Evolutionary conservation across 805 yeast species (phyloP), one percentile per base, ranked within the genome.

Genomic region (Ogataea saltuana): DNA sequence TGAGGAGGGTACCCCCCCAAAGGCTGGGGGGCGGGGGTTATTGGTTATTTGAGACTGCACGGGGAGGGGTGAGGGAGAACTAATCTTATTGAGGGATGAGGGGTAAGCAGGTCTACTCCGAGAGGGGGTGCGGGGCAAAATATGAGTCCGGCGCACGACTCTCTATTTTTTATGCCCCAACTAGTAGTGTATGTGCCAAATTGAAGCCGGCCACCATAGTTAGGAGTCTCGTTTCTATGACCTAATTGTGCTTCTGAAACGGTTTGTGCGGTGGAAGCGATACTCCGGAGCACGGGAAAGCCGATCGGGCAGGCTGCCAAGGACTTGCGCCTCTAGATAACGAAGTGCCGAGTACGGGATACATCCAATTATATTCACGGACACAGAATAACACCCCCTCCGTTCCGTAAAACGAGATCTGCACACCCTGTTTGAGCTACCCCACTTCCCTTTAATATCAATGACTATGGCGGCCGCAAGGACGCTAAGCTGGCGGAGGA

Each of bases 111-210:
- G 18, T 11, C 32, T 39, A 39, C 36, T 39, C 42, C 37, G 42
- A 39, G 42, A 39, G 36, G 42, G 42, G 42, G 42, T 39, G 42
- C 37, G 37, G 37, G 37, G 42, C 32, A 17, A 31, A 11, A 18
- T 9, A n/a, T 30, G 42, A 16, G 37, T 16, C 18, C 11, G 39
- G 18, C 17, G 18, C 42, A 32, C 42, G 37, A 23, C 30, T 22
- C 8, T 21, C 26, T 8, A 4, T 16, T 31, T 17, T 32, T 10
- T 19, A 11, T 21, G 22, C 38, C 11, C 27, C 36, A 33, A n/a
- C 6, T 6, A 20, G 36, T 37, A 9, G 36, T 33, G 27, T 4
- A 8, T 3, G 7, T 8, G 11, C 15, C 33, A 17, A 31, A n/a
- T n/a, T n/a, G n/a, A n/a, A n/a, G n/a, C n/a, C n/a, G n/a, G n/a